Conservation (phyloP, 495 filamentous ascomycete species). For the Daldinia vernicosa region DNA sequence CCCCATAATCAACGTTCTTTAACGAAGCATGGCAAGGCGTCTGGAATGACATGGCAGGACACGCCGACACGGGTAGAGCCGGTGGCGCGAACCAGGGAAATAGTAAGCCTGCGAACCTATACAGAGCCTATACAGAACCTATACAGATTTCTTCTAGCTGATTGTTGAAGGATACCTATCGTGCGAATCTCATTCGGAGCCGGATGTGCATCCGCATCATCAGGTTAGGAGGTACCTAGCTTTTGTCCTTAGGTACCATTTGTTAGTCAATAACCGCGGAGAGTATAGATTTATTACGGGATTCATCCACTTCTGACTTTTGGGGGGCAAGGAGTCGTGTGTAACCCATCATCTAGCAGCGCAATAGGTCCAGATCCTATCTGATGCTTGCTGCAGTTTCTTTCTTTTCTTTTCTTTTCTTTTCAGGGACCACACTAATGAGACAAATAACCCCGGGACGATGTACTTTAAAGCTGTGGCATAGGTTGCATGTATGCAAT, state of each 20-base stretch:
- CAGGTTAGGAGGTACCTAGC: no score
- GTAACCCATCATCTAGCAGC: background rate
- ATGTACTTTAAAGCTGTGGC: background rate
- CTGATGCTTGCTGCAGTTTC: background rate
- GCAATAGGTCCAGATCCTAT: background rate
- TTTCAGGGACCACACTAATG: background rate
- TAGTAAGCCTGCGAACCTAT: background rate
- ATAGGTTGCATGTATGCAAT: background rate
- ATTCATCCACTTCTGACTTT: background rate
- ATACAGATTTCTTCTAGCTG: background rate
- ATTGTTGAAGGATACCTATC: background rate
- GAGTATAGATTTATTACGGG: no score
- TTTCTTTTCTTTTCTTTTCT: background rate
- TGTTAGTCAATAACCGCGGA: background rate
- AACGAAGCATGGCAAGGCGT: background rate
- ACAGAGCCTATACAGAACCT: background rate
- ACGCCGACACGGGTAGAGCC: constrained; percentile 7
- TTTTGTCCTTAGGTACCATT: background rate
- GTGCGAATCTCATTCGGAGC: background rate
- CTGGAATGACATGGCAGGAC: background rate
- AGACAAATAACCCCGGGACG: background rate
- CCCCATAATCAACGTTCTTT: background rate
- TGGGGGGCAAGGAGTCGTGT: background rate
- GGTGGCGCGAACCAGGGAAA: constrained; percentile 18
- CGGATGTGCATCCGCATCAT: background rate